Evolutionary conservation across 225 moss, liverwort and hornwort genomes (phyloP), one percentile per base, ranked within the genome.

Genomic region (Sphagnum tenellum): DNA sequence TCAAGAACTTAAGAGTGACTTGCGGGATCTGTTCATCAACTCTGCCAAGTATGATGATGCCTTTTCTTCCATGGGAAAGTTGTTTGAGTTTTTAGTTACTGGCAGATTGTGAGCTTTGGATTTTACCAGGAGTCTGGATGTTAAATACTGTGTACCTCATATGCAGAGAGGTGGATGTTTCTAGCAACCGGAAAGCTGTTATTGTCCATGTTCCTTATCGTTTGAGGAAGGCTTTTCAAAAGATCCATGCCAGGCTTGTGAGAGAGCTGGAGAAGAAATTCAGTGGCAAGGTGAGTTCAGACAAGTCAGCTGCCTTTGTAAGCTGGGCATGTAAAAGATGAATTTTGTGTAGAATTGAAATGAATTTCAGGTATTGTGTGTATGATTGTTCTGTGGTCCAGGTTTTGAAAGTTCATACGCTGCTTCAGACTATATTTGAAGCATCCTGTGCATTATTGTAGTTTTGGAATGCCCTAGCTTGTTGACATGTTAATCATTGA

Each of bases 221-320:
- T 12, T 73, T 96, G 47, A 88, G 95, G 51, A 96, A 96, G 81
- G 92, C 95, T 5, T 96, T 96, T 71, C 95, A 96, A 68, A 96
- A 96, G 76, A 90, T 96, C 46, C 92, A 96, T 50, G 84, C 85
- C 0, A 76, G 95, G 60, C 95, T 96, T 55, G 92, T 96, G 13
- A 71, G 95, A 58, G 95, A 96, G 78, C 83, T 96, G 14, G 95
- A 96, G 86, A 96, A 96, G 85, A 96, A 96, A 89, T 96, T 96
- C 49, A 89, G 89, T 12, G 95, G 95, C 74, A 96, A 96, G 94
- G 94, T 90, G 62, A 4, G 45, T 45, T 8, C 10, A 53, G 8
- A 12, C 4, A 12, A 12, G 56, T 56, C 56, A 56, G 56, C 11
- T 12, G 2, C 56, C 7, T 56, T 56, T 3, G 11, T 56, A 11